Base-by-base conservation (phyloP, 2,329 filamentous ascomycete genomes). In the Atkinsonella texensis region DNA sequence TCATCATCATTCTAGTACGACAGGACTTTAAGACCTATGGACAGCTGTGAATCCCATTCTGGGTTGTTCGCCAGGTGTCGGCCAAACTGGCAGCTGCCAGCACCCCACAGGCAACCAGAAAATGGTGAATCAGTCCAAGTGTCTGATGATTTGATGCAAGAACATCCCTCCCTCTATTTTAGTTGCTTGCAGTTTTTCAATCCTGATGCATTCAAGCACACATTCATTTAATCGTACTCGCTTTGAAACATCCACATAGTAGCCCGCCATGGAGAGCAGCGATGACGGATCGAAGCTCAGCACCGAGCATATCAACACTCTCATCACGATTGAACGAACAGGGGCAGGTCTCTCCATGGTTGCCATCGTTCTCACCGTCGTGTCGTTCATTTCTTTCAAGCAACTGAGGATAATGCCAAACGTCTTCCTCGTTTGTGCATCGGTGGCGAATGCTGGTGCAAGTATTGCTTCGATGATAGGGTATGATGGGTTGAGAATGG, bases 391-490 rank as follows among this genome's bases (percentile, higher is more conserved):
- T 38, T 31, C 68, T 2, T 76, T 76, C 61, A 76, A 74, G 57
- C 69, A 71, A 18, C 65, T 81, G 13, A 72, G 76, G 10, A 79
- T 76, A 3, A 75, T 79, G 0, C 77, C 77, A 0, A 81, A 81
- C 55, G 73, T 76, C 0, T 81, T 70, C 44, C 61, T 70, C 9
- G 54, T 69, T 6, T 62, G 65, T 50, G 67, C 67, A 1, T 67
- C 64, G 15, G 55, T 68, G n/a, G 66, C 67, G 46, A 68, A 69
- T 54, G 67, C 79, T 2, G 77, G 76, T 4, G 78, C 78, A 18
- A 78, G 77, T 54, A 68, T 74, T 33, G 86, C 84, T 8, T 87
- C 85, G 23, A 71, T 89, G 49, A 86, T 90, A 50, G 84, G 84
- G 0, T 80, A 81, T 46, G 77, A 80, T 23, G 84, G 83, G 2